Evolutionary conservation across 2,329 filamentous ascomycete species (phyloP), one percentile per base, ranked within the genome.

Genomic region (Hymenoscyphus linearis): DNA sequence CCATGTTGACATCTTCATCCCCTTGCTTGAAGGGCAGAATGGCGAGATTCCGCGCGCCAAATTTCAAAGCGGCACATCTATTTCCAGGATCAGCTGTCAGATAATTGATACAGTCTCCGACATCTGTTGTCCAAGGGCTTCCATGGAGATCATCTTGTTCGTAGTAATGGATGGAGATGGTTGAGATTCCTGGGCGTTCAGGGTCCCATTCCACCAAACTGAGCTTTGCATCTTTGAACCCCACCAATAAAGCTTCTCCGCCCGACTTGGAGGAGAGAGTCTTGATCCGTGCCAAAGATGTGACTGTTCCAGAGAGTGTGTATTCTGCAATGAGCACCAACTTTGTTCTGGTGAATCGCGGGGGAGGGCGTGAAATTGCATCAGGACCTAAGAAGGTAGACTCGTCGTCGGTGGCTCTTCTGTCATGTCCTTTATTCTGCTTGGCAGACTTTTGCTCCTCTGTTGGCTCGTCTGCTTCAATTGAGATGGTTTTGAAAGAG

Each of bases 111-210:
- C 88, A 91, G 65, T 89, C 85, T 72, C 85, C 85, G 70, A 96
- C 78, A 60, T 88, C 84, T 58, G 88, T 83, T 57, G 89, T 86
- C 88, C 92, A 97, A 0, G 93, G 93, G 65, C 85, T 89, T 58
- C 88, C 86, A 67, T 89, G 85, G 64, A 93, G 80, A 72, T 96
- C 93, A 72, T 97, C 93, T 74, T 95, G 90, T 75, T 99, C 95
- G 77, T 98, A 99, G 80, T 93, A 98, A 78, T 99, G 95, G 70
- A 99, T 93, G 57, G 93, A 98, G 65, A 95, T 85, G 58, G 93
- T 98, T 69, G 88, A 87, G 69, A 98, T 86, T 57, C 85, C 84
- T 75, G 90, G 82, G 67, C 85, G 86, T 73, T 89, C 85, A 9
- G 91, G 86, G 73, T 98, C 91, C 95, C 95, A 99, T 77, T 97